Percentiles rank a stretch among this genome's conserved stretches.
Evolutionary conservation across 2,329 filamentous ascomycete genomes (phyloP).

Genomic region (Decorospora gaudefroyi): DNA sequence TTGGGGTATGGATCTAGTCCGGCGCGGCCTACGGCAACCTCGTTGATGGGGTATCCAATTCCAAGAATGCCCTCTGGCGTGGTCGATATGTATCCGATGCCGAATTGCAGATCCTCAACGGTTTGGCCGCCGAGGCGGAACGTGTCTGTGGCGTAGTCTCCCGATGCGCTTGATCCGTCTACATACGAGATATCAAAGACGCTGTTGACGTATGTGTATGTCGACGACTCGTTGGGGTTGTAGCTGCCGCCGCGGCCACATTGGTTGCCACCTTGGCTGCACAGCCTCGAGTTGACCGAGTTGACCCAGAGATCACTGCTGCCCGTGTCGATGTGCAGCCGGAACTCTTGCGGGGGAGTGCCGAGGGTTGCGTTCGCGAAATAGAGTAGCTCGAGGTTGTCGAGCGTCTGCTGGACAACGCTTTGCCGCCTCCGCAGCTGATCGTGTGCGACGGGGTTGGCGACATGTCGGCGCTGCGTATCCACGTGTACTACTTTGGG

Average conservation of each 20-base stretch:
- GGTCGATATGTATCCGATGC: slow-evolving; percentile 67
- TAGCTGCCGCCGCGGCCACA: slow-evolving; percentile 71
- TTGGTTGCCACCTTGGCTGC: slow-evolving; percentile 53
- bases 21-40: slow-evolving; percentile 69
- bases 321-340: slow-evolving; percentile 65
- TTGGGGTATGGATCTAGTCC: slow-evolving; percentile 59
- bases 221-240: slow-evolving; percentile 70
- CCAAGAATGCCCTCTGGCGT: slow-evolving; percentile 75
- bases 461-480: slow-evolving; percentile 55
- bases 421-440: slow-evolving; percentile 49
- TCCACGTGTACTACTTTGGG: slow-evolving; percentile 57
- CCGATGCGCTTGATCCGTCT: slow-evolving; percentile 75
- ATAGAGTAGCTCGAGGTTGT: slow-evolving; percentile 65
- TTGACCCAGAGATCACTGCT: slow-evolving; percentile 71
- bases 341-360: slow-evolving; percentile 60
- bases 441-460: slow-evolving; percentile 55
- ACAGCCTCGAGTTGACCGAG: slow-evolving; percentile 64
- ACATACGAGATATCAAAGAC: slow-evolving; percentile 88
- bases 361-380: slow-evolving; percentile 63
- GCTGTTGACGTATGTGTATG: slow-evolving; percentile 72
- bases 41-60: slow-evolving; percentile 79
- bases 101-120: slow-evolving; percentile 68
- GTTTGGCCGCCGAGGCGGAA: slow-evolving; percentile 62
- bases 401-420: slow-evolving; percentile 55
- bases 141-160: slow-evolving; percentile 80